Conservation (phyloP, 2,329 filamentous ascomycete species). For the Akanthomyces uredinophilus region DNA sequence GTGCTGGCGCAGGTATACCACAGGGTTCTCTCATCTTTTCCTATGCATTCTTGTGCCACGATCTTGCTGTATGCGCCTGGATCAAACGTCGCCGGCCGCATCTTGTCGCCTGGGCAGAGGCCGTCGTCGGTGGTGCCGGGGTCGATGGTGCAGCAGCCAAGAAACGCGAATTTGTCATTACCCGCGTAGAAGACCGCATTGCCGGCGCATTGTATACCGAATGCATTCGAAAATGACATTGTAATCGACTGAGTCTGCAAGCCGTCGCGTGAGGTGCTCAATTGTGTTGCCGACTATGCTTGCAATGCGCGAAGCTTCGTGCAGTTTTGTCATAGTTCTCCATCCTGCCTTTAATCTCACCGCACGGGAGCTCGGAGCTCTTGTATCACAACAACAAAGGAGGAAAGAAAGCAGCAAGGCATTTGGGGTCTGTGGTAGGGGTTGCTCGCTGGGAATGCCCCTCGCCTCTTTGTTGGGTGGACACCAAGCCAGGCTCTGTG, state of each 20-base stretch:
- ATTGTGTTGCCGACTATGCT: neutral
- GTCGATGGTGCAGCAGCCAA: constrained; percentile 37
- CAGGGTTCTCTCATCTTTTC: constrained; percentile 15
- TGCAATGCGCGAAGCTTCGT: neutral
- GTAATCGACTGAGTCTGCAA: too few relatives aligned
- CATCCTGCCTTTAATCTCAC: neutral
- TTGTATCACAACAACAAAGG: neutral
- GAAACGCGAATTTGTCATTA: constrained; percentile 27
- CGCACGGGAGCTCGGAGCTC: too few relatives aligned
- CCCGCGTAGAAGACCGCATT: constrained; percentile 34
- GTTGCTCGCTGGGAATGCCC: neutral
- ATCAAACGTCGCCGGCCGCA: constrained; percentile 27
- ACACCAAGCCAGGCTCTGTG: neutral
- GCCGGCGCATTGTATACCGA: constrained; percentile 28
- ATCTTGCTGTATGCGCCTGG: constrained; percentile 23
- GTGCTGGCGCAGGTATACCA: constrained; percentile 32
- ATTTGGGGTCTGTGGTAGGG: neutral
- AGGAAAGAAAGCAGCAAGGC: neutral
- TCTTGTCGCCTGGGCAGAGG: constrained; percentile 27
- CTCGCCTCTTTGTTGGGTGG: neutral
- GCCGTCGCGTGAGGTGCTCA: neutral
- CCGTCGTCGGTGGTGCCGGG: constrained; percentile 29
- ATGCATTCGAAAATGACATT: neutral
- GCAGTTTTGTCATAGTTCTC: neutral
- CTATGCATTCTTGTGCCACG: constrained; percentile 28